Conservation (phyloP, 2,329 filamentous ascomycete genomes). For the Didymella lethalis region DNA sequence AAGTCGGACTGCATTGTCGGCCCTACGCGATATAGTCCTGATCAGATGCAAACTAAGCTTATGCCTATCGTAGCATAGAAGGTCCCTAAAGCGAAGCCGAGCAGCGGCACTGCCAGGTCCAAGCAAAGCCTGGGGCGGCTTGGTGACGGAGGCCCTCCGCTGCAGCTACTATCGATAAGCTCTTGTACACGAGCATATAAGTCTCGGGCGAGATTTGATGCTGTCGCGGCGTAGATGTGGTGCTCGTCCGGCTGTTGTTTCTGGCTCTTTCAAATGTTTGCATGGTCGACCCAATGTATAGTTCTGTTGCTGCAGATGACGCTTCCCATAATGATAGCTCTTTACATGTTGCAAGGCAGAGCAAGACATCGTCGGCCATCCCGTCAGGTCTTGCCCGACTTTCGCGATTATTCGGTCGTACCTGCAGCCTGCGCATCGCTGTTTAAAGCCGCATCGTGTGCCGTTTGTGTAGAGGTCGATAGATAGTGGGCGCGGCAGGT, state of each 20-base stretch:
- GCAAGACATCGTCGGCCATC: neutral
- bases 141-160: conserved; percentile 11
- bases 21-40: neutral
- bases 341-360: neutral
- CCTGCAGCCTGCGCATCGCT: neutral
- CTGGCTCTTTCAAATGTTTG: neutral
- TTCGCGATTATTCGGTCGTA: neutral
- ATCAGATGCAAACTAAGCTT: neutral
- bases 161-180: conserved; percentile 20
- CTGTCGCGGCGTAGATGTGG: neutral
- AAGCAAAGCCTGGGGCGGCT: conserved; percentile 3
- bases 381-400: neutral
- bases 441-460: neutral
- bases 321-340: neutral
- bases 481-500: neutral
- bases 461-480: neutral
- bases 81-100: neutral
- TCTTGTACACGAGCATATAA: neutral
- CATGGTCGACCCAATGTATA: neutral
- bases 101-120: neutral
- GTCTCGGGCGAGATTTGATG: neutral
- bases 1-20: neutral
- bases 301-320: neutral
- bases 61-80: neutral
- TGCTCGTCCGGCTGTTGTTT: neutral